These are phyloP conservation scores for Phytopythium oedochilum DNA, from an alignment of 352 stramenopile genomes.

Conservation along the genomic window DNA sequence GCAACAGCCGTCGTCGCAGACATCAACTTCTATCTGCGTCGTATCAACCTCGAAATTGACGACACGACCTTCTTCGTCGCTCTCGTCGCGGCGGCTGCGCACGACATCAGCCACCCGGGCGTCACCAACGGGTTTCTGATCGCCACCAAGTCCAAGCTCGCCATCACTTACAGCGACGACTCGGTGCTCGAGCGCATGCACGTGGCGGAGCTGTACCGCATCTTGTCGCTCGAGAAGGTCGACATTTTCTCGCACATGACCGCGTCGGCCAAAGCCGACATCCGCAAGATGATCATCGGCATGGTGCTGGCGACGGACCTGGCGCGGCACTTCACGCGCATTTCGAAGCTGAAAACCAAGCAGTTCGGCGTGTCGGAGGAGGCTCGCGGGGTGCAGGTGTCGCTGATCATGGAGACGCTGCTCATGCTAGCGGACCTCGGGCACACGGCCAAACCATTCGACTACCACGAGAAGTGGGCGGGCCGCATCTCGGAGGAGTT, in stretches of 20 bases:
- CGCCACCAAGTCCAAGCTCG: conserved; percentile 82
- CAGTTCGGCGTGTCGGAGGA: conserved; percentile 51
- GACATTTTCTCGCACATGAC: conserved; percentile 60
- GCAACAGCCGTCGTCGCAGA: conserved; percentile 56
- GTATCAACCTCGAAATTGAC: conserved; percentile 51
- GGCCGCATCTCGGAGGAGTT: conserved; percentile 69
- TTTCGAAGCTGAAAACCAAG: conserved; percentile 70
- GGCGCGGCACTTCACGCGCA: conserved; percentile 60
- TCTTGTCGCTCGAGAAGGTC: conserved; percentile 52
- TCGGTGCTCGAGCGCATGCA: conserved; percentile 84
- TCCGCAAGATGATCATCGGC: conserved; percentile 69
- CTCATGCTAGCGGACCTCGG: conserved; percentile 65
- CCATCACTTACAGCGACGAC: conserved; percentile 91
- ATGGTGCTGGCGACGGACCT: conserved; percentile 80
- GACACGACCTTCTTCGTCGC: conserved; percentile 53
- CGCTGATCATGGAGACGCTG: conserved; percentile 71
- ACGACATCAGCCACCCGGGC: conserved; percentile 91
- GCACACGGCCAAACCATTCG: conserved; percentile 62
- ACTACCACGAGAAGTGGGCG: conserved; percentile 53
- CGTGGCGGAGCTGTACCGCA: conserved; percentile 57
- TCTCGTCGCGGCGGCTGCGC: conserved; percentile 81
- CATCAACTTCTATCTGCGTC: conserved; percentile 61
- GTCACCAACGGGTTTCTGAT: conserved; percentile 91
- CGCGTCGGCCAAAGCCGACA: conserved; percentile 18
- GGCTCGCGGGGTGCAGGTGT: conserved; percentile 39